These are phyloP conservation scores for Casuarina equisetifolia DNA, from an alignment of 306 rosid genomes.

Conservation along the genomic window DNA sequence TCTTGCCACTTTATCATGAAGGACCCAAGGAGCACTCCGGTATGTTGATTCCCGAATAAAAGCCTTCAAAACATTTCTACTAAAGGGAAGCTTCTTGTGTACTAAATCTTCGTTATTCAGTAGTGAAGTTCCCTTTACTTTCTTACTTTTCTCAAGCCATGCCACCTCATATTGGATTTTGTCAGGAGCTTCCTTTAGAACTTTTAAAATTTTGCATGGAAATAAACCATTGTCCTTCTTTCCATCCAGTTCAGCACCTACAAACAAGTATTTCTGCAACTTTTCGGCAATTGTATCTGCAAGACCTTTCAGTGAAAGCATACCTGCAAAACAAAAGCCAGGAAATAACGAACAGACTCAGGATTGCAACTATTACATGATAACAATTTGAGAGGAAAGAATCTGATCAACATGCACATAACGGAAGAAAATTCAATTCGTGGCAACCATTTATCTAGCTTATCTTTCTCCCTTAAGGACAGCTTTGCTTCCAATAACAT, in stretches of 20 bases:
- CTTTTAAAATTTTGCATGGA: slow-evolving; percentile 71
- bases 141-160: slow-evolving; percentile 78
- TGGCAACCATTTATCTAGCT: not conserved
- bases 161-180: slow-evolving; percentile 61
- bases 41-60: slow-evolving; percentile 93
- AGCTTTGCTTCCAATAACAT: slow-evolving; percentile 16
- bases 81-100: slow-evolving; percentile 76
- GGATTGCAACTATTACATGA: not conserved
- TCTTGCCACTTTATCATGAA: slow-evolving; percentile 71
- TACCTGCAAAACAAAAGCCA: slow-evolving; percentile 53
- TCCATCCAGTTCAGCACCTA: slow-evolving; percentile 76
- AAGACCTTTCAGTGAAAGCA: slow-evolving; percentile 83
- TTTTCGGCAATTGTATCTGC: slow-evolving; percentile 68
- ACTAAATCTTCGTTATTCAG: slow-evolving; percentile 52
- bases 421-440: slow-evolving; percentile 4
- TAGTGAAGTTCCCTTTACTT: slow-evolving; percentile 44
- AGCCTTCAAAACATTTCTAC: slow-evolving; percentile 72
- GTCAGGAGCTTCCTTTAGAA: slow-evolving; percentile 43
- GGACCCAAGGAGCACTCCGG: slow-evolving; percentile 90
- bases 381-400: slow-evolving; percentile 11
- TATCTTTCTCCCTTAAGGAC: slow-evolving; percentile 1
- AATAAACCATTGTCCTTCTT: slow-evolving; percentile 53
- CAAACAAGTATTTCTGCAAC: slow-evolving; percentile 56
- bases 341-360: not conserved
- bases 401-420: not conserved